Base-by-base conservation (phyloP, 192 early-diverging fungal genomes). In the Globomyces pollinis-pini region DNA sequence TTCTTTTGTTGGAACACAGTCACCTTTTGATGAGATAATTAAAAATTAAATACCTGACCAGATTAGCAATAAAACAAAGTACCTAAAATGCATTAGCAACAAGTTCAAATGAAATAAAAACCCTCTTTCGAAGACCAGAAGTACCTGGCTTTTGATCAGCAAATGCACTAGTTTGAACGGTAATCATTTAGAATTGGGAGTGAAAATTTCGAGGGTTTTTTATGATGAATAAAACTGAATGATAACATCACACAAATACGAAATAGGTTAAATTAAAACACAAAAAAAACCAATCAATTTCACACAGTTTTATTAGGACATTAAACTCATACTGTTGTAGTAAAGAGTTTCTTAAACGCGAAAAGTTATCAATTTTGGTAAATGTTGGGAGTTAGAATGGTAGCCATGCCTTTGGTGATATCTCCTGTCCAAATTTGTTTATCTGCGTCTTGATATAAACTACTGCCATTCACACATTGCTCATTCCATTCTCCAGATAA, bases 81-180 rank as follows among this genome's bases (percentile, higher is more conserved):
- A 13, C 3, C 20, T 65, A 41, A 13, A n/a, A 35, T 8, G 16
- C 24, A 64, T 39, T 8, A 12, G 33, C 16, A 23, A n/a, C 11
- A 29, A 29, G 9, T 1, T 30, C 9, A 42, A 16, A 35, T 36
- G 13, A 1, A 32, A 16, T n/a, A n/a, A n/a, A n/a, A n/a, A 54
- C 64, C 41, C 41, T 57, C 41, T 57, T 57, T 11, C 55, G 38
- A 3, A 60, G 60, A 70, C 77, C 77, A 42, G 73, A 90, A 28
- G 96, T 98, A 44, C 96, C 96, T 30, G 94, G 96, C 74, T 95
- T 96, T 76, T 98, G 96, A 58, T 86, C 93, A n/a, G 85, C 85
- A 50, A 82, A 94, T 3, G 86, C 78, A 47, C 66, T 86, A 2
- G 91, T 93, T 5, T n/a, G n/a, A n/a, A n/a, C n/a, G n/a, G n/a